A percentile compares a stretch with the other conserved stretches of the same genome.
phyloP scores from a whole-genome alignment of 2,329 filamentous ascomycete genomes.

The Elsinoe australis region DNA sequence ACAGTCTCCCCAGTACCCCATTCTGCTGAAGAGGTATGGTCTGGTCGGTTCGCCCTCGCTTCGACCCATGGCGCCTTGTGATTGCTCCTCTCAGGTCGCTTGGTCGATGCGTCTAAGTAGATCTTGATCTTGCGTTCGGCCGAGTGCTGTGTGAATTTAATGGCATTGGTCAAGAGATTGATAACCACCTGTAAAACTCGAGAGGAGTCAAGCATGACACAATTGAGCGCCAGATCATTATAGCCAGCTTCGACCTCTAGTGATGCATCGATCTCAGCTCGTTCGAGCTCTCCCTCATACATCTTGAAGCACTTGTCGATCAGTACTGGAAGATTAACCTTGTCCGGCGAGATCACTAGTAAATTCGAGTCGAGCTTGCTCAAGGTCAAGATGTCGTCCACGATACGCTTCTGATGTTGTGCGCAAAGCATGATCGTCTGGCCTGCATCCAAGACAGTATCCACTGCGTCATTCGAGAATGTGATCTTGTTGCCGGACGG shows the following conservation, averaged over 20 bases:
- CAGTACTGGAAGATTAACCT: constrained; percentile 32
- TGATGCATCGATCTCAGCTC: constrained; percentile 28
- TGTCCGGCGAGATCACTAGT: constrained; percentile 35
- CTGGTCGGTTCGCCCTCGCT: constrained; percentile 22
- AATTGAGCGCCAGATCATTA: constrained; percentile 28
- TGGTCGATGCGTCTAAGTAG: constrained; percentile 31
- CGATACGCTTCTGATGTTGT: constrained; percentile 34
- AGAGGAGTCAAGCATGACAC: constrained; percentile 37
- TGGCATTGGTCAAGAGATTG: constrained; percentile 40
- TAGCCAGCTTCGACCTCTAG: constrained; percentile 34
- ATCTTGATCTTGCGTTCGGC: constrained; percentile 33
- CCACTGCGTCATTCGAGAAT: constrained; percentile 2
- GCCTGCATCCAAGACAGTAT: constrained; percentile 22
- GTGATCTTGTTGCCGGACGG: constrained; percentile 2
- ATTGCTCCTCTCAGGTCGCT: constrained; percentile 29
- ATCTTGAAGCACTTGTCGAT: constrained; percentile 33
- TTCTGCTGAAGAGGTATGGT: constrained; percentile 25
- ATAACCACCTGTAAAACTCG: constrained; percentile 39
- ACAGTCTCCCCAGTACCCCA: constrained; percentile 33
- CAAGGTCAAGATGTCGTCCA: constrained; percentile 42
- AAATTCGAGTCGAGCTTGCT: constrained; percentile 32
- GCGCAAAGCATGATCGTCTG: constrained; percentile 29
- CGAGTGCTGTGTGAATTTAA: constrained; percentile 40
- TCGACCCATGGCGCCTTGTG: constrained; percentile 31
- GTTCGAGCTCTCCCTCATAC: constrained; percentile 34